Percentiles rank a stretch among this genome's conserved stretches.
phyloP scores from a whole-genome alignment of 106 monocot genomes.

The Ottelia alismoides region DNA sequence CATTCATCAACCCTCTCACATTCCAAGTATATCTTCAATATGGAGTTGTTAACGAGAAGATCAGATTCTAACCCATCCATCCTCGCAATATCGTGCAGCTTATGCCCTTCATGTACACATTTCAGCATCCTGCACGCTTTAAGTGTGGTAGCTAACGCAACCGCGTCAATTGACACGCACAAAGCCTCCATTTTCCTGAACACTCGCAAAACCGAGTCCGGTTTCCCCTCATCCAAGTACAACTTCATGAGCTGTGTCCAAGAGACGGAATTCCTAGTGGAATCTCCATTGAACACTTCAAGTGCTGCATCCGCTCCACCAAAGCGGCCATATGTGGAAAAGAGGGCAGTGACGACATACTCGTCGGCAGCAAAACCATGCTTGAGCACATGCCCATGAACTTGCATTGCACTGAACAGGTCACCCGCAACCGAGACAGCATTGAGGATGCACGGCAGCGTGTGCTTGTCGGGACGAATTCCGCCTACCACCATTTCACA shows the following conservation, averaged over 20 bases:
- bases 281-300: constrained; percentile 8
- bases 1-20: constrained; percentile 20
- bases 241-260: constrained; percentile 27
- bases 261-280: constrained; percentile 9
- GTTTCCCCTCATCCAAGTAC: constrained; percentile 15
- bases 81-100: constrained; percentile 22
- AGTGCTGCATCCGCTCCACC: constrained; percentile 7
- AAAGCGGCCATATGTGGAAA: constrained; percentile 16
- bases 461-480: constrained; percentile 20
- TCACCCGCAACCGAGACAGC: constrained; percentile 4
- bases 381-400: constrained; percentile 40
- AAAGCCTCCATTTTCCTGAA: constrained; percentile 22
- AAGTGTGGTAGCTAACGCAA: constrained; percentile 17
- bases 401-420: constrained; percentile 13
- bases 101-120: constrained; percentile 13
- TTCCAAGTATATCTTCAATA: constrained; percentile 30
- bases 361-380: constrained; percentile 19
- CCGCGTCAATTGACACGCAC: constrained; percentile 12
- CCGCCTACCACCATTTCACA: constrained; percentile 24
- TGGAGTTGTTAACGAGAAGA: constrained; percentile 24
- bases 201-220: constrained; percentile 16
- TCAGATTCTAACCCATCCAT: constrained; percentile 12
- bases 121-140: constrained; percentile 19
- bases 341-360: constrained; percentile 26
- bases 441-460: constrained; percentile 21